A percentile compares a stretch with the other conserved stretches of the same genome.
Evolutionary conservation across 306 rosid species (phyloP).

Genomic region (Pterocarpus macrocarpus): DNA sequence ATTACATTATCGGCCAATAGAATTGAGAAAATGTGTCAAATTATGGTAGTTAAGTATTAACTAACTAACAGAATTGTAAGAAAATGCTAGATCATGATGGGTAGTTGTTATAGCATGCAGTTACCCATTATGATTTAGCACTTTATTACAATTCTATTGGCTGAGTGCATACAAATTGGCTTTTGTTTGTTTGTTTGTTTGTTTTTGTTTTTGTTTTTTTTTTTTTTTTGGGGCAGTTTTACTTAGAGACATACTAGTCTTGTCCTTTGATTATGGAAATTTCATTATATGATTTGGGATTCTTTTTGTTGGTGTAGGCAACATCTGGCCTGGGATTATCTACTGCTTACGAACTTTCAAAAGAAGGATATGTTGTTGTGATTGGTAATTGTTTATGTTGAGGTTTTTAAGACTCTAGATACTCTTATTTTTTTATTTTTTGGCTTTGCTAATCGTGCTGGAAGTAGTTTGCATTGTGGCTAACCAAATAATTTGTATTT

Average conservation of each 20-base stretch:
- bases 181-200: too few relatives aligned
- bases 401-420: slow-evolving; percentile 2
- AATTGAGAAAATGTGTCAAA: too few relatives aligned
- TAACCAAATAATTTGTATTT: slow-evolving; percentile 6
- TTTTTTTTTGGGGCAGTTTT: not conserved
- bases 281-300: not conserved
- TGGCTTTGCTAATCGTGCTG: slow-evolving; percentile 25
- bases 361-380: slow-evolving; percentile 73
- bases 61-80: too few relatives aligned
- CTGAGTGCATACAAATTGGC: too few relatives aligned
- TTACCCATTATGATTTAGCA: too few relatives aligned
- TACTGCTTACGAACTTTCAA: slow-evolving; percentile 74
- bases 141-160: too few relatives aligned
- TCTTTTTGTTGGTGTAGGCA: slow-evolving; percentile 61
- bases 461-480: not conserved
- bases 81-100: too few relatives aligned
- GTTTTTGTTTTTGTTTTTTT: too few relatives aligned
- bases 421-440: not conserved
- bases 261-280: slow-evolving; percentile 9
- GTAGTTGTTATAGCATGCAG: too few relatives aligned
- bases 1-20: too few relatives aligned
- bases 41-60: too few relatives aligned
- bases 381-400: slow-evolving; percentile 61
- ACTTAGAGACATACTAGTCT: not conserved
- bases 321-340: slow-evolving; percentile 94